Evolutionary conservation across 345 rosid species (phyloP).

Genomic region (Abelmoschus esculentus): DNA sequence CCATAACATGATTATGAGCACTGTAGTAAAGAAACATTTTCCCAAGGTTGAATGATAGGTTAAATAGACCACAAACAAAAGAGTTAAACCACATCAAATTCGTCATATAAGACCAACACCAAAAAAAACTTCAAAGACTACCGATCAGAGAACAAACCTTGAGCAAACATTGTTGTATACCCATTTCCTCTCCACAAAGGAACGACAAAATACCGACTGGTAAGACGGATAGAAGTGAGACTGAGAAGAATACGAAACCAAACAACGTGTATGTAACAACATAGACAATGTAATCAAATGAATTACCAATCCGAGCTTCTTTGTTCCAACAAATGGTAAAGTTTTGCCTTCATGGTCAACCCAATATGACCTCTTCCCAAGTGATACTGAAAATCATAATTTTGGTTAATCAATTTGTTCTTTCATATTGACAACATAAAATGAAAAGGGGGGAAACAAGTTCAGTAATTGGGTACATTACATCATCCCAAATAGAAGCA

Average conservation of each 20-base stretch:
- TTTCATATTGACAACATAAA: not conserved
- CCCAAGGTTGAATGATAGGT: too few species aligned
- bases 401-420: not conserved
- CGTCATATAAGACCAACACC: not conserved
- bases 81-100: not conserved
- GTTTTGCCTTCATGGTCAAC: constrained; percentile 59
- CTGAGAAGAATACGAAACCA: not conserved
- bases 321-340: constrained; percentile 63
- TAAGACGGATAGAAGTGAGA: constrained; percentile 6
- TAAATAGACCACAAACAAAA: not conserved
- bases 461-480: constrained; percentile 13
- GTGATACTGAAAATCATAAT: constrained; percentile 24
- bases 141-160: constrained; percentile 46
- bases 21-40: not conserved
- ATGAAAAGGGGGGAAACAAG: not conserved
- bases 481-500: constrained; percentile 84
- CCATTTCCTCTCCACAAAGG: constrained; percentile 92
- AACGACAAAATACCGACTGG: constrained; percentile 82
- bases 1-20: not conserved
- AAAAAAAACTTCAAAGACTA: not conserved
- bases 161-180: constrained; percentile 82
- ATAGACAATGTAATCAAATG: constrained; percentile 2
- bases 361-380: constrained; percentile 88
- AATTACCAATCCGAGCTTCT: constrained; percentile 76
- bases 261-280: not conserved